Base-by-base conservation (phyloP, 495 filamentous ascomycete species). In the Astrothelium macrocarpum region DNA sequence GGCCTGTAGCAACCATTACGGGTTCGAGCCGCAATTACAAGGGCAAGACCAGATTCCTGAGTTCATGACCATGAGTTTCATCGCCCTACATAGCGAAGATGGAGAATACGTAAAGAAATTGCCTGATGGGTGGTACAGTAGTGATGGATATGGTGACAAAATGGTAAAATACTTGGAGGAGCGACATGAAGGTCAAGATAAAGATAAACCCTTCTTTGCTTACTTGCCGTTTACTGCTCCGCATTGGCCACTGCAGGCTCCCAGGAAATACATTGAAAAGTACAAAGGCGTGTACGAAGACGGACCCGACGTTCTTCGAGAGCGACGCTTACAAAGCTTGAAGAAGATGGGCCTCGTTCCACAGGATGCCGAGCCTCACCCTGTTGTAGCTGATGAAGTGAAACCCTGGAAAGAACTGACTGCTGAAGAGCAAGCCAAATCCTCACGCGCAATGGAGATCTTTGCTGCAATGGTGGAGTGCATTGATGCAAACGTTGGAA, bases 381-480 rank as follows among this genome's bases (percentile, higher is more conserved):
- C 71, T 5, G 78, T 86, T 11, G 77, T 81, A 12, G 81, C 80
- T 9, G 78, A 80, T 9, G 78, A 81, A 64, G 76, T 80, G 45
- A 80, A 80, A 43, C 71, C 76, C 2, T 86, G 84, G 83, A 72
- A 74, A 1, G 78, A 80, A 5, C 78, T 82, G 62, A 76, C 76
- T 1, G 62, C 73, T 0, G 76, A 82, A 39, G 80, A 84, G 68
- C 74, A 79, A 71, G 77, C 74, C 32, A 78, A 78, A 53, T 85
- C 83, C 4, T 71, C 74, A 14, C 78, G 78, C 5, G 78, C 79
- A 0, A 85, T 87, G 82, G 85, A 86, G 69, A 76, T 80, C 20
- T 87, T 82, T 66, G 85, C 84, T 0, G 84, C 77, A 0, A 87
- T 87, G 84, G 84, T 86, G 0, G 82, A 86, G 63, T 78, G 77